phyloP scores from a whole-genome alignment of 1,139 yeast species.

The Blastobotrys aristatus region DNA sequence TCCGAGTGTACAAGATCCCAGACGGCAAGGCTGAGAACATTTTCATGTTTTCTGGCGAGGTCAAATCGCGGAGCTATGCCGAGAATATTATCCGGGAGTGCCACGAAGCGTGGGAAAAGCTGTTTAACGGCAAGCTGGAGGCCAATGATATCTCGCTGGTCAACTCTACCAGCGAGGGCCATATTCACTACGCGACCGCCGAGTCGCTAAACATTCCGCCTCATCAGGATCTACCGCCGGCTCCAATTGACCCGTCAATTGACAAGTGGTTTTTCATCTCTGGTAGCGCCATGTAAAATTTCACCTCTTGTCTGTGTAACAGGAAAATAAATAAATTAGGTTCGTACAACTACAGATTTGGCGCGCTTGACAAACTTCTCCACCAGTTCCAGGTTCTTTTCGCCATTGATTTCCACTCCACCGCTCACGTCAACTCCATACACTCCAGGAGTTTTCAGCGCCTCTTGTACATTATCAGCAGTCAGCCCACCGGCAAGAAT shows the following conservation, averaged over 20 bases:
- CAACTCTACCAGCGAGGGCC: constrained; percentile 64
- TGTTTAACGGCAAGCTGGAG: constrained; percentile 49
- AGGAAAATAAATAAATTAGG: constrained; percentile 20
- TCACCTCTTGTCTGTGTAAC: too few species aligned
- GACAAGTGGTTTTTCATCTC: constrained; percentile 99
- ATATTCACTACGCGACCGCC: constrained; percentile 39
- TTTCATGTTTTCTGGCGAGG: constrained; percentile 82
- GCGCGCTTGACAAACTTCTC: constrained; percentile 52
- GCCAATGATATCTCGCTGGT: constrained; percentile 47
- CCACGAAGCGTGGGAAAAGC: constrained; percentile 65
- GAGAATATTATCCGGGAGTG: constrained; percentile 68
- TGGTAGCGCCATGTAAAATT: constrained; percentile 44
- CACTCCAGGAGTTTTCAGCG: constrained; percentile 48
- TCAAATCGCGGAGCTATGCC: constrained; percentile 70
- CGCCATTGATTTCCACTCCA: constrained; percentile 81
- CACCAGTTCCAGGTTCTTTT: constrained; percentile 63
- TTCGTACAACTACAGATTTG: constrained; percentile 16
- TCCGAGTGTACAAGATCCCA: constrained; percentile 91
- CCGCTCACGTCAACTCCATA: constrained; percentile 92
- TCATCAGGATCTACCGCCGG: constrained; percentile 58
- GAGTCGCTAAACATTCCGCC: constrained; percentile 49
- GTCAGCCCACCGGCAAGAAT: constrained; percentile 87
- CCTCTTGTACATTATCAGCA: constrained; percentile 61
- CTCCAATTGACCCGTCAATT: constrained; percentile 92
- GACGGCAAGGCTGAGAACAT: constrained; percentile 87